Evolutionary conservation across 306 rosid species (phyloP).

Genomic region (Canavalia ensiformis): DNA sequence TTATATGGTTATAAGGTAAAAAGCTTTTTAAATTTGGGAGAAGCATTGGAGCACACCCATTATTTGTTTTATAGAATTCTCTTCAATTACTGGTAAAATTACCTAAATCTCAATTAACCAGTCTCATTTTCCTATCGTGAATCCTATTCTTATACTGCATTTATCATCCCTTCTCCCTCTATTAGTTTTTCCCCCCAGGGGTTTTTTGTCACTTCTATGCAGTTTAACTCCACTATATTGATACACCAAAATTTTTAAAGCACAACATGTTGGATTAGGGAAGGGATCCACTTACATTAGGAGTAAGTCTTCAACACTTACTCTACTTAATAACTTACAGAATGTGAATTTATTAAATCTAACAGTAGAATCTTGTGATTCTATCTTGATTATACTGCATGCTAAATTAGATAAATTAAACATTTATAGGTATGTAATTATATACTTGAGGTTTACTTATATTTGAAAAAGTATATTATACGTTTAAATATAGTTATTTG

Average conservation of each 20-base stretch:
- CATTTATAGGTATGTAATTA: not conserved
- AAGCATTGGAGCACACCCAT: not conserved
- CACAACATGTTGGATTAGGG: not conserved
- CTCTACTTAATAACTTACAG: not conserved
- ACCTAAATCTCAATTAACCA: not conserved
- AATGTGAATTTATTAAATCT: not conserved
- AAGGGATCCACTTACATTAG: not conserved
- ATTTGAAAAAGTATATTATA: not conserved
- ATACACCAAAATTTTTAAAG: not conserved
- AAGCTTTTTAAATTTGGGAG: constrained; percentile 6
- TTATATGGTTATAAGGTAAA: not conserved
- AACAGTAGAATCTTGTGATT: not conserved
- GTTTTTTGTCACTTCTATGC: not conserved
- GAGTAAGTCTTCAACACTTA: not conserved
- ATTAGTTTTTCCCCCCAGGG: not conserved
- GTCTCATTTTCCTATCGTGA: constrained; percentile 7
- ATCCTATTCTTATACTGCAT: not conserved
- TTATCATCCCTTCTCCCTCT: not conserved
- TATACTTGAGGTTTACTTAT: not conserved
- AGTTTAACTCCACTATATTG: not conserved
- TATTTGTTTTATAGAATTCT: constrained; percentile 1
- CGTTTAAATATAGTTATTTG: not conserved
- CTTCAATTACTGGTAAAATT: not conserved
- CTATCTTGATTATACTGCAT: not conserved
- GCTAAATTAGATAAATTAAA: not conserved